Evolutionary conservation across 495 filamentous ascomycete species (phyloP), one percentile per base, ranked within the genome.

Genomic region (Xylaria longipes): DNA sequence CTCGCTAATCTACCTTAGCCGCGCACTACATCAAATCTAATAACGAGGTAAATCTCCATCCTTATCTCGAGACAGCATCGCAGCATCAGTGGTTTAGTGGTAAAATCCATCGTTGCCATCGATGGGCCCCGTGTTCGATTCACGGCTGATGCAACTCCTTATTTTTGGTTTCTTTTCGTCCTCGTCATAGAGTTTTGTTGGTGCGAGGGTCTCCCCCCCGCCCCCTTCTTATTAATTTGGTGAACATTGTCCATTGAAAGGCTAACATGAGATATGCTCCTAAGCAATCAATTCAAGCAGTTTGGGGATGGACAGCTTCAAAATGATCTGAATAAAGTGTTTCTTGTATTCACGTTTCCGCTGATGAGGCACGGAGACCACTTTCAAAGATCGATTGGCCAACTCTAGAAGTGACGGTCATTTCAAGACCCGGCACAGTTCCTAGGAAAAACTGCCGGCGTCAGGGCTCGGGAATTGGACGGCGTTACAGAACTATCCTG

Each of bases 81-180:
- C 17, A 54, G 77, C 77, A 79, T 80, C 79, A 82, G 82, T 84
- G 82, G 81, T 84, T 84, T 84, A 84, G 82, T 84, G 82, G 82
- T 84, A 84, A 84, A 84, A 84, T 84, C 81, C 82, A 84, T 84
- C 82, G 82, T 84, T 84, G 82, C 82, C 82, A 84, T 84, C 82
- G 82, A 84, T 83, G 82, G 81, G 82, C 82, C 82, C 82, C 82
- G 82, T 78, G 82, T 84, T 84, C 82, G 82, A 84, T 84, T 84
- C 82, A 79, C 82, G 82, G 82, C 81, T 82, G 79, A 80, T 79
- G 81, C 81, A 63, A 17, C 17, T 15, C 0, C 45, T 45, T n/a
- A 1, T 1, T 25, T 46, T 58, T 43, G 12, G 5, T 57, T 27
- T 27, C 17, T 8, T 25, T 5, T 25, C 14, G 12, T 48, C 5